A percentile compares a stretch with the other conserved stretches of the same genome.
Evolutionary conservation across 2,329 filamentous ascomycete genomes (phyloP).

Genomic region (Ramularia collo-cygni): DNA sequence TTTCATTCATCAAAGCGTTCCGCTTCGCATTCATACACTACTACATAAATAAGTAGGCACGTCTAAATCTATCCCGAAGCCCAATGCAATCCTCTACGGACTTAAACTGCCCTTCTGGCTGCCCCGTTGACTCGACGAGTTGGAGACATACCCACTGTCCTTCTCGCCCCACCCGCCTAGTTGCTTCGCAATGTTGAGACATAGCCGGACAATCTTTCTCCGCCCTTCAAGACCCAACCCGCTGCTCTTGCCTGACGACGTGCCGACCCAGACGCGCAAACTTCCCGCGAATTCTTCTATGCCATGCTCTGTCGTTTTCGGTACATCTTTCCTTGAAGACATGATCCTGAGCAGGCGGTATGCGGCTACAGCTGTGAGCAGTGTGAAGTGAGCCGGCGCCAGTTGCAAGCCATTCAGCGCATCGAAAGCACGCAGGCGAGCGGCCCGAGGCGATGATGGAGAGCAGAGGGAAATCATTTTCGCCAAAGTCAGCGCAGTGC

Average conservation of each 20-base stretch:
- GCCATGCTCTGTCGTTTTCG: slow-evolving; percentile 30
- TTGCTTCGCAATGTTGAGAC: slow-evolving; percentile 37
- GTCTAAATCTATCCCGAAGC: too few species aligned
- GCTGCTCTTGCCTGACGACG: slow-evolving; percentile 34
- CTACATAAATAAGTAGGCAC: too few species aligned
- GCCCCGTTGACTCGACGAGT: slow-evolving; percentile 13
- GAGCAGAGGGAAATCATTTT: slow-evolving; percentile 48
- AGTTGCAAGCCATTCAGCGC: slow-evolving; percentile 37
- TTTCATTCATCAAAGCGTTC: too few species aligned
- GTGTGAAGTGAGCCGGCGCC: slow-evolving; percentile 34
- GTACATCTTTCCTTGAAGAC: slow-evolving; percentile 22
- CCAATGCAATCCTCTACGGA: too few species aligned
- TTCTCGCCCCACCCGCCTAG: slow-evolving; percentile 31
- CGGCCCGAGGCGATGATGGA: slow-evolving; percentile 19
- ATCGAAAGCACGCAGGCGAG: slow-evolving; percentile 33
- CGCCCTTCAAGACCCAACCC: slow-evolving; percentile 35
- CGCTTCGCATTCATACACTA: too few species aligned
- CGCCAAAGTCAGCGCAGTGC: slow-evolving; percentile 51
- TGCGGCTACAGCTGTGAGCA: slow-evolving; percentile 42
- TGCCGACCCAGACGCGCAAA: slow-evolving; percentile 42
- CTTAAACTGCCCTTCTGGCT: slow-evolving; percentile 3
- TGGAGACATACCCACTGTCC: slow-evolving; percentile 25
- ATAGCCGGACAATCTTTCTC: slow-evolving; percentile 35
- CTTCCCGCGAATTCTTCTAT: slow-evolving; percentile 39
- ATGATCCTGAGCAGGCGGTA: slow-evolving; percentile 37